Percentiles rank a stretch among this genome's conserved stretches.
phyloP scores from a whole-genome alignment of 495 filamentous ascomycete species.

The Daldinia loculata region DNA sequence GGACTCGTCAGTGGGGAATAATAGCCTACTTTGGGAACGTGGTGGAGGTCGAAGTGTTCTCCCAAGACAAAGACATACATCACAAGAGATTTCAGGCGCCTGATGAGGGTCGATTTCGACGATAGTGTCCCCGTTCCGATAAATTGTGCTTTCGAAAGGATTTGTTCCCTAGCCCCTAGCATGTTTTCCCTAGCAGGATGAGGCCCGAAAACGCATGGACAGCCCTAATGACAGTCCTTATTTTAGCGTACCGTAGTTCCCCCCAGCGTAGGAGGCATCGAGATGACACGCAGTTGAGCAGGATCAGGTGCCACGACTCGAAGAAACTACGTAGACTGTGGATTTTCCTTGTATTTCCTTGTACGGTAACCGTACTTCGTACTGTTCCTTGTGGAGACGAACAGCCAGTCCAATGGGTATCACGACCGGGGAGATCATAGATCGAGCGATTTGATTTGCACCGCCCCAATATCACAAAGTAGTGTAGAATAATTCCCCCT shows the following conservation, averaged over 20 bases:
- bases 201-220: constrained; percentile 10
- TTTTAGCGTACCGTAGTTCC: constrained; percentile 33
- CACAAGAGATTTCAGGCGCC: constrained; percentile 4
- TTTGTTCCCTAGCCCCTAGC: constrained; percentile 1
- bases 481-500: constrained; percentile 29
- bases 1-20: constrained; percentile 20
- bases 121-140: constrained; percentile 13
- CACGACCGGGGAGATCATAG: constrained; percentile 31
- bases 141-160: constrained; percentile 23
- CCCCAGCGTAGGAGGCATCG: constrained; percentile 31
- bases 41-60: constrained; percentile 4
- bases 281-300: constrained; percentile 50
- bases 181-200: constrained; percentile 4
- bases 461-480: constrained; percentile 24
- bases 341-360: not conserved
- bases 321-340: constrained; percentile 3
- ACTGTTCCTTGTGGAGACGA: constrained; percentile 11
- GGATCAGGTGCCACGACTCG: constrained; percentile 48
- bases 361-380: no score
- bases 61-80: not conserved
- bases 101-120: constrained; percentile 24
- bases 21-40: not conserved
- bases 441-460: constrained; percentile 37
- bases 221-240: constrained; percentile 7
- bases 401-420: constrained; percentile 8